Evolutionary conservation across 164 flowering plant genomes (phyloP), one percentile per base, ranked within the genome.

Genomic region (Stephania cephalantha): DNA sequence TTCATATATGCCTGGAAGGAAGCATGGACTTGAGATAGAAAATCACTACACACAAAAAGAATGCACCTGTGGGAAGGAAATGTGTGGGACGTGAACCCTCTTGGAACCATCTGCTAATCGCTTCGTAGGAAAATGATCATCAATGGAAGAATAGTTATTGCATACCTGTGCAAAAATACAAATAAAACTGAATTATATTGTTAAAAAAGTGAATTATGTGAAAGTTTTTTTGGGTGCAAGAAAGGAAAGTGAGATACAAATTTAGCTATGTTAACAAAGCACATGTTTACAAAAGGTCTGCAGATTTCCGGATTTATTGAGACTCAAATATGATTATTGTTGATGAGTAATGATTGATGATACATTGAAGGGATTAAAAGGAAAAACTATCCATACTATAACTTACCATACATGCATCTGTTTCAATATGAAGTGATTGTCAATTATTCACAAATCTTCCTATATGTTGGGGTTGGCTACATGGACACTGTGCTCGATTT

Each of bases 71-170:
- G 79, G 85, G 74, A 75, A 35, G 58, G 85, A 74, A 53, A 82
- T 86, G 71, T 80, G 82, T 25, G 95, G 97, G 15, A 86, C 90
- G 13, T 81, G 84, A 9, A 95, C 84, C 77, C 99, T 88, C 82
- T 95, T 95, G 31, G 98, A 95, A 70, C 93, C 91, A 87, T 93
- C 98, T 46, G 95, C 91, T 64, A 87, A 70, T 1, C 93, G 91
- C 82, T 90, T 95, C 71, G 74, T 71, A 29, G 90, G 86, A 70
- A 82, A 81, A 65, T 83, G 75, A 67, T 83, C 81, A 50, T 86
- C 89, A 17, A 55, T 44, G 44, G 77, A 70, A 74, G 78, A 73
- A 72, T 71, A 78, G 61, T 84, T 79, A 52, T 77, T 78, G 50
- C 53, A 71, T 55, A 88, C 89, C 98, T 94, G 84, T 76, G 65